phyloP scores from a whole-genome alignment of 352 stramenopile species.

The Lagenidium sp. region DNA sequence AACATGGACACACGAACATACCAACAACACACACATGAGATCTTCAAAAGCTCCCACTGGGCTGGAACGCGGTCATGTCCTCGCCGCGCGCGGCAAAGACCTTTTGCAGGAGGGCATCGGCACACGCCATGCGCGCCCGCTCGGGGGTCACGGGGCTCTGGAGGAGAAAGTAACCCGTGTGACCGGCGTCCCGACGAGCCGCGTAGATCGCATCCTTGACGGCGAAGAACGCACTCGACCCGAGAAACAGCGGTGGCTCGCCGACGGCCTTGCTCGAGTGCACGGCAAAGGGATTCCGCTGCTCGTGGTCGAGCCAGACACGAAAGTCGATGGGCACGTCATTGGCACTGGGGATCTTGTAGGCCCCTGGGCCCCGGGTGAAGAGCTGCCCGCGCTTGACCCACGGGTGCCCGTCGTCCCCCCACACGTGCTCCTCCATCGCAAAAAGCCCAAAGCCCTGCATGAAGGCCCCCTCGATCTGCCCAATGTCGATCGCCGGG shows the following conservation, averaged over 20 bases:
- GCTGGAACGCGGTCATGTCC: conserved; percentile 57
- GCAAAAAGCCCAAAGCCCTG: conserved; percentile 44
- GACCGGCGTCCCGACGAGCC: conserved; percentile 54
- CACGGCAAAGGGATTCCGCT: conserved; percentile 15
- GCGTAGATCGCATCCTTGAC: conserved; percentile 84
- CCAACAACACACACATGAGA: too few relatives aligned
- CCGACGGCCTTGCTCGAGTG: conserved; percentile 36
- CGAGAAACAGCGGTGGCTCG: conserved; percentile 29
- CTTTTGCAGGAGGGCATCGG: conserved; percentile 55
- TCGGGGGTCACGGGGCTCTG: conserved; percentile 75
- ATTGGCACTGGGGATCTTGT: conserved; percentile 29
- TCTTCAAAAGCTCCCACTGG: conserved; percentile 59
- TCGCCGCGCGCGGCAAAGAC: conserved; percentile 48
- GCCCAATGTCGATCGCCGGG: conserved; percentile 40
- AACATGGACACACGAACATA: too few relatives aligned
- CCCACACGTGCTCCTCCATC: conserved; percentile 81
- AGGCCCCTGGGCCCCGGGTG: conserved; percentile 51
- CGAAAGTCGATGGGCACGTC: conserved; percentile 32
- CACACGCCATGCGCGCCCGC: conserved; percentile 77
- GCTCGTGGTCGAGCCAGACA: conserved; percentile 32
- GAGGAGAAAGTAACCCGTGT: conserved; percentile 61
- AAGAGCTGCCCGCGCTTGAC: conserved; percentile 24
- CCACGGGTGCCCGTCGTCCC: conserved; percentile 90
- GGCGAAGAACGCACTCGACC: conserved; percentile 30
- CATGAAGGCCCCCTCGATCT: conserved; percentile 53